Evolutionary conservation across 225 moss, liverwort and hornwort species (phyloP), one percentile per base, ranked within the genome.

Genomic region (Bryum argenteum): DNA sequence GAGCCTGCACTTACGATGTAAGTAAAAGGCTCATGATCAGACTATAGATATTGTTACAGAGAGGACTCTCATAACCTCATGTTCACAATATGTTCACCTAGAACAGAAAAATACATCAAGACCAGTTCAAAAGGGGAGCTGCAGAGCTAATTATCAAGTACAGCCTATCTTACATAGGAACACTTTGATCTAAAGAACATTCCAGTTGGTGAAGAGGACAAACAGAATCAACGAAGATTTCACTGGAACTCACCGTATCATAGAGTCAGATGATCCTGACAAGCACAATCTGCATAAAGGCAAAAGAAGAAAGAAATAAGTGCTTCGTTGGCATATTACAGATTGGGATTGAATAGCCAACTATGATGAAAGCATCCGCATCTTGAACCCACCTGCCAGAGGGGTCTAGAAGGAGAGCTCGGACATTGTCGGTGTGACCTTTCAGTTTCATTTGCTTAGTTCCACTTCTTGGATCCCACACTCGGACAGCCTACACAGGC

Each of bases 201-300:
- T 52, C 20, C 21, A 48, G 22, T 11, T 10, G 15, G 28, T 33
- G 7, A 41, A 61, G 16, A 43, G 33, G 59, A 58, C 14, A 26
- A 3, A 69, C 33, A 51, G 10, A 13, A 51, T 5, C 47, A 39
- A 17, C 14, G 53, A 38, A 26, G 47, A 66, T 12, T 17, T 65
- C 11, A 66, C 63, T 20, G 57, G 2, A 54, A 75, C 82, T 70
- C 37, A 96, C 96, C 96, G 79, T 58, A 96, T 96, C 90, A 96
- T 96, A 17, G 89, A 89, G 78, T 96, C 96, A 1, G 96, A 96
- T 63, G 96, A 93, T 70, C 96, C 96, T 78, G 96, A 96, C 80
- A 96, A 77, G 78, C 96, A 96, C 63, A 70, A 85, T 79, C 96
- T 96, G 91, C 79, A 63, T 52, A 53, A 58, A 78, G 26, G 20